These are phyloP conservation scores for Nakazawaea molendinolei DNA, from an alignment of 805 yeast species.

Conservation along the genomic window DNA sequence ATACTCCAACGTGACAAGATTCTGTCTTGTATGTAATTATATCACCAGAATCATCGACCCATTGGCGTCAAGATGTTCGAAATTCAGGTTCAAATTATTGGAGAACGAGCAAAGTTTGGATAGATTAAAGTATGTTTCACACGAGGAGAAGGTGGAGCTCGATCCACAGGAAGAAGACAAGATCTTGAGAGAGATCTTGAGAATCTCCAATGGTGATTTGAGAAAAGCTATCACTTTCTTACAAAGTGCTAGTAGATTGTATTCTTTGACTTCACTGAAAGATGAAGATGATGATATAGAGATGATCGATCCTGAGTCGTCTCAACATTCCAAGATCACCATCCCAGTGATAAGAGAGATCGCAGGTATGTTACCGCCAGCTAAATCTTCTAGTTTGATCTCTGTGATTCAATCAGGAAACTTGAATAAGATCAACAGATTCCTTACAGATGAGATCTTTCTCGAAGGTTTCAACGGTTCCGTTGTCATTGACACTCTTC, in stretches of 20 bases:
- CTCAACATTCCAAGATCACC: conserved; percentile 14
- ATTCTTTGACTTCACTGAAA: conserved; percentile 18
- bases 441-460: conserved; percentile 21
- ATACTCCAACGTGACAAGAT: conserved; percentile 83
- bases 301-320: conserved; percentile 21
- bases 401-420: conserved; percentile 16
- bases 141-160: conserved; percentile 34
- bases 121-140: conserved; percentile 58
- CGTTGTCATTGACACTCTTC: conserved; percentile 23
- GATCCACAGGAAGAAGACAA: conserved; percentile 33
- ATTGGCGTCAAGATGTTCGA: conserved; percentile 91
- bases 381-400: conserved; percentile 16
- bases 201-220: conserved; percentile 82
- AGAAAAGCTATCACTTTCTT: conserved; percentile 87
- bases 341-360: conserved; percentile 19
- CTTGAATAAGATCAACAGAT: conserved; percentile 19
- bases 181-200: conserved; percentile 56
- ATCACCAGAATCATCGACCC: conserved; percentile 97
- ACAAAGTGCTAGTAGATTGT: conserved; percentile 72
- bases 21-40: conserved; percentile 92
- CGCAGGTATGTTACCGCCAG: conserved; percentile 26
- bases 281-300: conserved; percentile 17
- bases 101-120: conserved; percentile 63
- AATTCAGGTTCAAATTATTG: conserved; percentile 81
- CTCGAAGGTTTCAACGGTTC: conserved; percentile 27